Evolutionary conservation across 768 basidiomycete species (phyloP).

Genomic region (Lentinula sp.): DNA sequence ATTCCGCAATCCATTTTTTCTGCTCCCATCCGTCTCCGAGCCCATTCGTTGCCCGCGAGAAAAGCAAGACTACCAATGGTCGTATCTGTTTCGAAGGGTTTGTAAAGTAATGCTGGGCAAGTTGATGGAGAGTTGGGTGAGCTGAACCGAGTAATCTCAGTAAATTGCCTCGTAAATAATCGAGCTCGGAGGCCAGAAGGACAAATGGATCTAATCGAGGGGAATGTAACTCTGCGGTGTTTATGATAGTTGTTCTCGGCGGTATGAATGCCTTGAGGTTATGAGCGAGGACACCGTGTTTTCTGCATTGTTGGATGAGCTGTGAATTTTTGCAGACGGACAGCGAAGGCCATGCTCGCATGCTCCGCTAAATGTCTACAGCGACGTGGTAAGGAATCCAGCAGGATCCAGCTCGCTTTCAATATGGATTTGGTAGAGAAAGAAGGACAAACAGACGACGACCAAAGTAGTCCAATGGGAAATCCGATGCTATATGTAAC

Average conservation of each 20-base stretch:
- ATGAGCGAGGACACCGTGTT: conserved; percentile 34
- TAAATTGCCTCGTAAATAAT: conserved; percentile 63
- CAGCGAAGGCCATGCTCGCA: conserved; percentile 9
- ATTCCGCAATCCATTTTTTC: conserved; percentile 54
- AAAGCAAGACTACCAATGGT: conserved; percentile 83
- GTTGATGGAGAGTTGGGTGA: conserved; percentile 80
- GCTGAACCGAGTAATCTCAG: conserved; percentile 79
- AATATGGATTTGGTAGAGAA: background rate
- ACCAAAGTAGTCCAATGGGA: conserved; percentile 3
- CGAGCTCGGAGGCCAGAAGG: conserved; percentile 69
- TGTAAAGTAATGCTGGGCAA: conserved; percentile 90
- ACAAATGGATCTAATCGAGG: conserved; percentile 55
- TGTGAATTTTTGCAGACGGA: conserved; percentile 9
- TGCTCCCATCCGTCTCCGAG: conserved; percentile 59
- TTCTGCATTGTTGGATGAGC: conserved; percentile 20
- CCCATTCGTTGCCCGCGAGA: conserved; percentile 91
- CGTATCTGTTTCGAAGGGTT: conserved; percentile 88
- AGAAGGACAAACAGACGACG: background rate
- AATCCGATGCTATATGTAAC: background rate
- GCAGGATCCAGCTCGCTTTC: conserved; percentile 7
- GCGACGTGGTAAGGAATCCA: conserved; percentile 5
- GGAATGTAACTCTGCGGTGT: background rate
- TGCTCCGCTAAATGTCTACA: conserved; percentile 13
- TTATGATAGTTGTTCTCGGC: background rate
- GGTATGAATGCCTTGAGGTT: conserved; percentile 13